Conservation (phyloP, 345 rosid species). For the Ailanthus altissimus region DNA sequence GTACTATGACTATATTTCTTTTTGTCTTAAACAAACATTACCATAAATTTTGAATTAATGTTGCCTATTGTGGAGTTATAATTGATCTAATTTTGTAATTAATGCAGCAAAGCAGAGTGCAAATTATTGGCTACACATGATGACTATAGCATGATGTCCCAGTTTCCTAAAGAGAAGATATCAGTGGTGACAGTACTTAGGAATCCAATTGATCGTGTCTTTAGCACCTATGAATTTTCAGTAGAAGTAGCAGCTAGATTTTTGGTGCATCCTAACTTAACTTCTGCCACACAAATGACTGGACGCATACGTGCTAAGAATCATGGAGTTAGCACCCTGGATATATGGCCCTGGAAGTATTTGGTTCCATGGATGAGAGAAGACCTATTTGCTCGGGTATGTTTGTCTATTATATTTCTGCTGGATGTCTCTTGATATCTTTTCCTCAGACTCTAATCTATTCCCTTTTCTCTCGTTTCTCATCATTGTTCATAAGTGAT, state of each 20-base stretch:
- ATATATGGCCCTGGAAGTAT: conserved; percentile 99
- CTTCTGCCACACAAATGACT: conserved; percentile 72
- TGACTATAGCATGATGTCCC: conserved; percentile 91
- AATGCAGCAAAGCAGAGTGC: conserved; percentile 73
- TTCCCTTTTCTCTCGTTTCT: conserved; percentile 7
- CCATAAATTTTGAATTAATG: neutral
- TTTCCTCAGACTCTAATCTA: neutral
- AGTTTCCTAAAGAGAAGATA: conserved; percentile 76
- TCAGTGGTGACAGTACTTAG: conserved; percentile 91
- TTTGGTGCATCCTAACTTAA: conserved; percentile 91
- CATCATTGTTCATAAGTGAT: neutral
- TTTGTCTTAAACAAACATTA: neutral
- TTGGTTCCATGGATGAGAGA: conserved; percentile 99
- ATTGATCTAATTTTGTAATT: conserved; percentile 19
- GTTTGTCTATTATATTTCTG: conserved; percentile 20
- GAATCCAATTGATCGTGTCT: conserved; percentile 82
- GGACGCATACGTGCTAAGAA: conserved; percentile 56
- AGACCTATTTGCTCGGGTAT: conserved; percentile 91
- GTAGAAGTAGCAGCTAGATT: conserved; percentile 96
- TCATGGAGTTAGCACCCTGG: conserved; percentile 80
- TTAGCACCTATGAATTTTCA: conserved; percentile 94
- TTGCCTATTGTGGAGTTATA: conserved; percentile 6
- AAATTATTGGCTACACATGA: conserved; percentile 88
- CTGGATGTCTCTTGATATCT: neutral
- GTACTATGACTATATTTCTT: neutral